These are phyloP conservation scores for Rhodamnia rubescens DNA, from an alignment of 345 rosid species.

Conservation along the genomic window DNA sequence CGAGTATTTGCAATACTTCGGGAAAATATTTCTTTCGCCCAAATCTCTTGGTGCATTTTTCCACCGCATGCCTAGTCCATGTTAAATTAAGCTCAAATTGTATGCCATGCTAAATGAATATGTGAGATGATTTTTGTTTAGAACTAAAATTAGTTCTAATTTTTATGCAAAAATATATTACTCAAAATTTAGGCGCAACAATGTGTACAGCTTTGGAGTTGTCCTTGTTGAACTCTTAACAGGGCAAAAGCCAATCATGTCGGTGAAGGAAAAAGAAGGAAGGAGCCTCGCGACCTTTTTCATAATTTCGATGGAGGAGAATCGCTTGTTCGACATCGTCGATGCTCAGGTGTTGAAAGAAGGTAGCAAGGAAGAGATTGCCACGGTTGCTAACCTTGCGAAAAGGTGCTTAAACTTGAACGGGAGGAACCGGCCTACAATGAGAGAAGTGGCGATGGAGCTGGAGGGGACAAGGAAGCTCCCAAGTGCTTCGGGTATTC, in stretches of 20 bases:
- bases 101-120: too few species aligned
- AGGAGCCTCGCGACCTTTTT: not conserved
- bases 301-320: not conserved
- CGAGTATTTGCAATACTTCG: too few species aligned
- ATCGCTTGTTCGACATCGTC: not conserved
- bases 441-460: not conserved
- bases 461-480: not conserved
- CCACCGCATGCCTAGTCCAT: too few species aligned
- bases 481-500: not conserved
- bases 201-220: not conserved
- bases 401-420: not conserved
- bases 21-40: too few species aligned
- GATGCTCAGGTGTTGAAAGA: not conserved
- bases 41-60: too few species aligned
- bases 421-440: not conserved
- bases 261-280: not conserved
- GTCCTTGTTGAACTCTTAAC: not conserved
- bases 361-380: not conserved
- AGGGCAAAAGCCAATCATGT: not conserved
- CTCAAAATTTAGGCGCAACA: too few species aligned
- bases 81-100: too few species aligned
- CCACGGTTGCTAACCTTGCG: not conserved
- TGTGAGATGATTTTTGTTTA: too few species aligned
- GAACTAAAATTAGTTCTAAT: too few species aligned
- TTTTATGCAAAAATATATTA: too few species aligned